These are phyloP conservation scores for Hypoxylon sp. DNA, from an alignment of 2,329 filamentous ascomycete genomes.

Conservation along the genomic window DNA sequence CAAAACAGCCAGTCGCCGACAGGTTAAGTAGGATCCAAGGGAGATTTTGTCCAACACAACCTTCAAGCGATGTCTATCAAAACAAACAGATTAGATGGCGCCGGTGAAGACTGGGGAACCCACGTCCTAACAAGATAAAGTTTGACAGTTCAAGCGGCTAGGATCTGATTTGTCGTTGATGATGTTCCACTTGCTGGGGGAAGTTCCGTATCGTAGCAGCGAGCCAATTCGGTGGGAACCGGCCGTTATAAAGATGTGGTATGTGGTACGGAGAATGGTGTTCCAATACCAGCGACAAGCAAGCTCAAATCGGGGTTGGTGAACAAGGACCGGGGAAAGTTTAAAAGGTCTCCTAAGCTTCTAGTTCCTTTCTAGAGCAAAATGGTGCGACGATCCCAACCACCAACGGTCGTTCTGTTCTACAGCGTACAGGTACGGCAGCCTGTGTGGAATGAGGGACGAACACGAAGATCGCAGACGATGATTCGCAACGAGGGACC, in stretches of 20 bases:
- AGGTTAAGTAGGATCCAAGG: conserved; percentile 1
- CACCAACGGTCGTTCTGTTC: conserved; percentile 27
- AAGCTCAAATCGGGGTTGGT: conserved; percentile 15
- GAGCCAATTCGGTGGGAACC: conserved; percentile 6
- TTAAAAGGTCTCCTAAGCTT: conserved; percentile 14
- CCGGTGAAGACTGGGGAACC: not conserved
- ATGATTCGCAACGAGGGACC: conserved; percentile 30
- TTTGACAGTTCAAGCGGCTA: conserved; percentile 4
- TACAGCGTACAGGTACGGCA: conserved; percentile 31
- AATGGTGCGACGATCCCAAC: conserved; percentile 30
- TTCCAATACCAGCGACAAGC: conserved; percentile 19
- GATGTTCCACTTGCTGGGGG: conserved; percentile 12
- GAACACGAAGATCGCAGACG: conserved; percentile 25
- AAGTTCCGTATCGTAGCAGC: conserved; percentile 7
- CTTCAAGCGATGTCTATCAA: conserved; percentile 12
- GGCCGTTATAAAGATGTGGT: not conserved
- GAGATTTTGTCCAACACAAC: conserved; percentile 14
- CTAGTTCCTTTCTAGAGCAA: conserved; percentile 31
- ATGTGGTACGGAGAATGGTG: conserved; percentile 1
- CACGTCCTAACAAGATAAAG: conserved; percentile 5
- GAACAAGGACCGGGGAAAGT: conserved; percentile 17
- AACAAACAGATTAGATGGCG: conserved; percentile 7
- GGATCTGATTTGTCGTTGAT: conserved; percentile 11
- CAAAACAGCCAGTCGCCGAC: not conserved
- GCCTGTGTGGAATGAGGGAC: conserved; percentile 33